phyloP scores from a whole-genome alignment of 2,329 filamentous ascomycete species.

The Rachicladosporium sp. region DNA sequence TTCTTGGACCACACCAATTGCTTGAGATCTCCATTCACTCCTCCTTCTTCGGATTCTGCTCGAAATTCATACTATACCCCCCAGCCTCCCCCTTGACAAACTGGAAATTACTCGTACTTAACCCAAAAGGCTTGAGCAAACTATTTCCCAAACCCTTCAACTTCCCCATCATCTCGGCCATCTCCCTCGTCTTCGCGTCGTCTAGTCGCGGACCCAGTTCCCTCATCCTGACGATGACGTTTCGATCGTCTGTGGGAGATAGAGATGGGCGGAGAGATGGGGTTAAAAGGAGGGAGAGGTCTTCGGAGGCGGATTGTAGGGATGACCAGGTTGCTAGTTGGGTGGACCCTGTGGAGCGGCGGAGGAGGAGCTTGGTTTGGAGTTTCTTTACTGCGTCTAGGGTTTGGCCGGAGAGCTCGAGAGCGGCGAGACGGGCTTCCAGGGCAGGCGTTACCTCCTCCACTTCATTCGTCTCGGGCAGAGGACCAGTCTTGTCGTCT shows the following conservation, averaged over 20 bases:
- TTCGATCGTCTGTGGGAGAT: conserved; percentile 50
- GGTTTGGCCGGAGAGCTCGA: conserved; percentile 31
- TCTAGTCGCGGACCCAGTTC: conserved; percentile 58
- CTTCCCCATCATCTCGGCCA: conserved; percentile 96
- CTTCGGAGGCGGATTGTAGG: conserved; percentile 64
- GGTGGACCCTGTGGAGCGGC: conserved; percentile 60
- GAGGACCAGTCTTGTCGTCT: conserved; percentile 6
- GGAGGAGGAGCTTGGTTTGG: conserved; percentile 68
- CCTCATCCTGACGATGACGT: conserved; percentile 54
- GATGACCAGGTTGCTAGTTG: conserved; percentile 67
- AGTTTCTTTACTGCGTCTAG: conserved; percentile 60
- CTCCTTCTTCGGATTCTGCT: conserved; percentile 28
- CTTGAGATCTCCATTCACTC: background rate
- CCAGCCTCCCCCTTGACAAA: conserved; percentile 77
- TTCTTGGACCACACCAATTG: no score
- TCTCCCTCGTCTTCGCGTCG: conserved; percentile 71
- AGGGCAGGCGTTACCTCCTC: conserved; percentile 38
- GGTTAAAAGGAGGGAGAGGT: conserved; percentile 55
- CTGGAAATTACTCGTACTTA: conserved; percentile 89
- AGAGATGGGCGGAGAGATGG: conserved; percentile 45
- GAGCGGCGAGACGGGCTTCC: conserved; percentile 29
- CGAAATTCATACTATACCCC: conserved; percentile 89
- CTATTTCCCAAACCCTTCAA: conserved; percentile 86
- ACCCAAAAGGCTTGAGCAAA: conserved; percentile 79
- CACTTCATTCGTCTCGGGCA: conserved; percentile 26